Conservation (phyloP, 2,329 filamentous ascomycete genomes). For the Phialocephala subalpina region DNA sequence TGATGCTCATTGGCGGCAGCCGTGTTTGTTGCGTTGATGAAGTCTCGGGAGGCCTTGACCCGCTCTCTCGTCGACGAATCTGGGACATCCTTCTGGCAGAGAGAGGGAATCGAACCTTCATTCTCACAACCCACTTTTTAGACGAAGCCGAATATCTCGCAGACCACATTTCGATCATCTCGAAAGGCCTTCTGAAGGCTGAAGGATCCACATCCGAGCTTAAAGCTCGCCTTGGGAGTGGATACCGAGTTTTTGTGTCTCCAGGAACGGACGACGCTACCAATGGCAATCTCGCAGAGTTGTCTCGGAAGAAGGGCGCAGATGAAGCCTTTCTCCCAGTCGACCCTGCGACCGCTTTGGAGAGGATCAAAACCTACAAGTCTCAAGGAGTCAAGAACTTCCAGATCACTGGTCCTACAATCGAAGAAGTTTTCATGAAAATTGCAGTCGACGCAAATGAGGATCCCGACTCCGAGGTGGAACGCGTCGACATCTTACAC, state of each 20-base stretch:
- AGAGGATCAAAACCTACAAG: constrained; percentile 75
- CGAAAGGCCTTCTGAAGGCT: constrained; percentile 80
- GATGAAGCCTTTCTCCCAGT: constrained; percentile 72
- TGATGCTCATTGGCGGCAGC: constrained; percentile 91
- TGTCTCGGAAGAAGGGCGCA: constrained; percentile 69
- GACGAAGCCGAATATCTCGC: constrained; percentile 89
- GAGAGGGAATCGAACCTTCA: constrained; percentile 79
- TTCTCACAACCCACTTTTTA: constrained; percentile 89
- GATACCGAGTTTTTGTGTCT: constrained; percentile 80
- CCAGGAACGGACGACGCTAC: constrained; percentile 59
- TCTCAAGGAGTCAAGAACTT: constrained; percentile 74
- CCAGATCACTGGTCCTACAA: constrained; percentile 84
- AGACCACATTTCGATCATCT: constrained; percentile 86
- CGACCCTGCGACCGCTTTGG: constrained; percentile 72
- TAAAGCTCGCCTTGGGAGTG: constrained; percentile 80
- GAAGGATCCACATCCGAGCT: constrained; percentile 84
- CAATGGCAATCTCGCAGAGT: constrained; percentile 57
- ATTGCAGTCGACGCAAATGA: constrained; percentile 71
- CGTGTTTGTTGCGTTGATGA: constrained; percentile 89
- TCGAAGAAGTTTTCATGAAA: constrained; percentile 89
- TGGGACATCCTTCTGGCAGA: constrained; percentile 92
- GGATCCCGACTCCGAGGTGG: not conserved
- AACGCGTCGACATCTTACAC: not conserved
- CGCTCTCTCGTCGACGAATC: constrained; percentile 82
- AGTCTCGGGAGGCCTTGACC: constrained; percentile 88